Evolutionary conservation across 2,329 filamentous ascomycete species (phyloP).

Genomic region (Phaeosphaeria sp.): DNA sequence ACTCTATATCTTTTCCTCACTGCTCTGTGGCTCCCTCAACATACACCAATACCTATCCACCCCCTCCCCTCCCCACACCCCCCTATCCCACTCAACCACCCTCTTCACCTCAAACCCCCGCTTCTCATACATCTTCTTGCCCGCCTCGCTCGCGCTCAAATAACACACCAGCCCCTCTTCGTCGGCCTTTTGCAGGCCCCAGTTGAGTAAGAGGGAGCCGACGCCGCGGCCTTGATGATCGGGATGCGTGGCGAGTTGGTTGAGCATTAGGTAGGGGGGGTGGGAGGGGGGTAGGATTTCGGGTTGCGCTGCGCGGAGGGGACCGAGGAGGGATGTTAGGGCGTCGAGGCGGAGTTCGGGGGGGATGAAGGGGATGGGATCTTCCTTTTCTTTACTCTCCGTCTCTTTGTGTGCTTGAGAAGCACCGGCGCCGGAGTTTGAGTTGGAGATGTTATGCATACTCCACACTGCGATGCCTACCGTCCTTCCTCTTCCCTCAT

Average conservation of each 20-base stretch:
- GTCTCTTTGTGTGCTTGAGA: neutral
- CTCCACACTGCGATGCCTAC: constrained; percentile 41
- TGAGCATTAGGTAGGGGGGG: constrained; percentile 36
- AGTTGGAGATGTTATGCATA: constrained; percentile 17
- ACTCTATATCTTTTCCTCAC: neutral
- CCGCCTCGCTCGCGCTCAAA: constrained; percentile 49
- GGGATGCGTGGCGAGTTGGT: constrained; percentile 45
- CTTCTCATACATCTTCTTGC: constrained; percentile 49
- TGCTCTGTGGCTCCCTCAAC: constrained; percentile 19
- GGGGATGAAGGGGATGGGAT: constrained; percentile 66
- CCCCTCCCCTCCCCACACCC: constrained; percentile 36
- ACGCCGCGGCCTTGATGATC: constrained; percentile 51
- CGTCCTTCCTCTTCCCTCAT: constrained; percentile 19
- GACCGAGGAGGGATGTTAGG: constrained; percentile 31
- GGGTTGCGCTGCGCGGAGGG: constrained; percentile 27
- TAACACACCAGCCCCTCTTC: constrained; percentile 46
- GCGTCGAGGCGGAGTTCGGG: constrained; percentile 61
- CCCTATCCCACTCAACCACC: constrained; percentile 31
- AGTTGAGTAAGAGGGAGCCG: constrained; percentile 46
- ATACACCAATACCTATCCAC: constrained; percentile 42
- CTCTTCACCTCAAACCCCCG: constrained; percentile 32
- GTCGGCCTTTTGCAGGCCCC: constrained; percentile 51
- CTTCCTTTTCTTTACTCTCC: neutral
- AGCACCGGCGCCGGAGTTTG: too few relatives aligned
- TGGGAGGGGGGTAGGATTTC: constrained; percentile 33